A percentile compares a stretch with the other conserved stretches of the same genome.
Evolutionary conservation across 306 rosid species (phyloP).

Genomic region (Corylus heterophylla): DNA sequence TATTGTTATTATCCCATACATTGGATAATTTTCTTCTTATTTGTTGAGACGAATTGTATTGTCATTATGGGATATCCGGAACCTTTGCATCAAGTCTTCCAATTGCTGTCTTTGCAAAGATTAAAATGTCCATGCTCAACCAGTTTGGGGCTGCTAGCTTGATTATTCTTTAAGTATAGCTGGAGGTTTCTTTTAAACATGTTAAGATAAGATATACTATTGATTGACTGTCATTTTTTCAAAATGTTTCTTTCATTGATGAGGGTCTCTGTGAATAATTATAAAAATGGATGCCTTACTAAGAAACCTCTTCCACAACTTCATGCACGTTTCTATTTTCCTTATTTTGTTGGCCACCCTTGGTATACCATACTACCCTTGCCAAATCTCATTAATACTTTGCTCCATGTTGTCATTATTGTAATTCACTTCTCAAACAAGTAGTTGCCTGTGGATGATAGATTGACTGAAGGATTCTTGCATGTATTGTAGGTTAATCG

Average conservation of each 20-base stretch:
- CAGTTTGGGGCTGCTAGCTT: neutral
- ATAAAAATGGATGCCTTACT: neutral
- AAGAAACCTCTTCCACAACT: neutral
- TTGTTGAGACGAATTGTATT: neutral
- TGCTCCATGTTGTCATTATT: neutral
- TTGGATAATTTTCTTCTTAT: neutral
- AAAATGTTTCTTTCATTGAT: neutral
- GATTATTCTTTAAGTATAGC: neutral
- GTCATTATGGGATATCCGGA: neutral
- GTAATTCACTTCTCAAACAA: neutral
- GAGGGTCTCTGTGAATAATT: neutral
- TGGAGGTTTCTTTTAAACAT: neutral
- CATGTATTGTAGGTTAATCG: slow-evolving; percentile 62
- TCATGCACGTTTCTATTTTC: neutral
- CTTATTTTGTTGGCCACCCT: neutral
- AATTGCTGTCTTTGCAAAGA: neutral
- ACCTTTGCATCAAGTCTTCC: neutral
- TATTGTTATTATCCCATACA: neutral
- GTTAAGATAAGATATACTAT: neutral
- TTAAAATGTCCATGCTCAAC: neutral
- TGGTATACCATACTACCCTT: neutral
- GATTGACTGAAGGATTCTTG: slow-evolving; percentile 27
- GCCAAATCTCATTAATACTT: neutral
- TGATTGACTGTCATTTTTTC: neutral
- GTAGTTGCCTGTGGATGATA: neutral